phyloP scores from a whole-genome alignment of 164 flowering plant genomes.

The Sedum album region DNA sequence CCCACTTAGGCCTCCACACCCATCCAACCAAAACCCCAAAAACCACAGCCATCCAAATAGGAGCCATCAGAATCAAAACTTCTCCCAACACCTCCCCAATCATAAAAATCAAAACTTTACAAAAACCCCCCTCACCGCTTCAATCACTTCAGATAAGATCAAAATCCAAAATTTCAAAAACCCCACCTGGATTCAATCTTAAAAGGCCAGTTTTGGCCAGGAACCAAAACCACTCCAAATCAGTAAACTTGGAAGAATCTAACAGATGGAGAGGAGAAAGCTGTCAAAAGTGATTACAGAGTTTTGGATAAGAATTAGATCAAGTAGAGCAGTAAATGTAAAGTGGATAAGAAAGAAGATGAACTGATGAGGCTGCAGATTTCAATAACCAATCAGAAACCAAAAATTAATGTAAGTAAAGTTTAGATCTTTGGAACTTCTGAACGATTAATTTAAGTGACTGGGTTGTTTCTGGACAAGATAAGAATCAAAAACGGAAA shows the following conservation, averaged over 20 bases:
- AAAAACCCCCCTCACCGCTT: background rate
- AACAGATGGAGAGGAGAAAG: background rate
- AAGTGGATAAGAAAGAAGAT: background rate
- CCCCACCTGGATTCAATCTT: background rate
- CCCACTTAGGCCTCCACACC: conserved; percentile 13
- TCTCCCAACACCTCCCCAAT: background rate
- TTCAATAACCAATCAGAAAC: background rate
- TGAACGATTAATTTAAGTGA: background rate
- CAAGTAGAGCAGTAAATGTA: background rate
- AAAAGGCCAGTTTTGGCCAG: background rate
- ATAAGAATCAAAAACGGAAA: too few relatives aligned
- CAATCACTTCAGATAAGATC: background rate
- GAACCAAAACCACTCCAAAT: background rate
- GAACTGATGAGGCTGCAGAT: background rate
- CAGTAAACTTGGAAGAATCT: background rate
- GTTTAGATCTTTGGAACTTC: background rate
- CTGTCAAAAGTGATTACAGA: background rate
- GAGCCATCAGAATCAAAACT: background rate
- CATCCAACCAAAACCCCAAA: conserved; percentile 10
- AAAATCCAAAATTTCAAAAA: background rate
- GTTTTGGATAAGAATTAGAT: conserved; percentile 4
- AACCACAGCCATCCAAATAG: conserved; percentile 9
- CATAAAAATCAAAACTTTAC: background rate
- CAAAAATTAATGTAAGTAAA: background rate
- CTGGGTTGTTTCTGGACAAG: background rate